Evolutionary conservation across 1,139 yeast genomes (phyloP), one percentile per base, ranked within the genome.

Genomic region (Lodderomyces theae): DNA sequence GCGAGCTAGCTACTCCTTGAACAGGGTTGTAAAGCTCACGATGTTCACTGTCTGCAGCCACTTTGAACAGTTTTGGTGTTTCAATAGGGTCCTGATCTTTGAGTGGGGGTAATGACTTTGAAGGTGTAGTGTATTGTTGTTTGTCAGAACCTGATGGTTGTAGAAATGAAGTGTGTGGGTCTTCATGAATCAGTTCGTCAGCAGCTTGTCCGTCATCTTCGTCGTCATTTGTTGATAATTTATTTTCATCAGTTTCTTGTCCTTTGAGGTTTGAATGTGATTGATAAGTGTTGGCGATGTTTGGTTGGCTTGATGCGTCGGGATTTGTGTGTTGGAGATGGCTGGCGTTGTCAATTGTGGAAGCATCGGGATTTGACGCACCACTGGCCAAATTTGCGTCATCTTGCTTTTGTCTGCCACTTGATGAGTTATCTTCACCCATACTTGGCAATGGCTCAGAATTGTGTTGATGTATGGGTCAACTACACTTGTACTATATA

Each of bases 51-150:
- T 70, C 77, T 45, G 54, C 59, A 13, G 77, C 76, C 10, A 72
- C 76, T 35, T 53, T 51, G 49, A 72, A 70, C 10, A 66, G 51
- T 43, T 69, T 70, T 1, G 77, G 77, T 1, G 77, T 72, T 7
- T 57, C 61, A 26, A 72, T 70, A 11, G 56, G 53, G 37, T 71
- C 77, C 16, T 70, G 69, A 40, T 71, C 76, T 51, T 71, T 72
- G 25, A 71, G 53, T 5, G 76, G 65, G 2, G 76, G 76, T 23
- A 72, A 56, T 13, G 63, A 55, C 47, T 71, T 71, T 56, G 66
- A 67, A 1, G 76, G 76, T 8, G 76, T 70, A n/a, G 71, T 59
- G 44, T 65, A 66, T 32, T 56, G 61, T 38, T 52, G 53, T 22
- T 38, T 41, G 17, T 40, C 44, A 2, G 42, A 33, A 18, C n/a